Conservation (phyloP, 176 grass and related monocot genomes). For the Urochloa ruziziensis region DNA sequence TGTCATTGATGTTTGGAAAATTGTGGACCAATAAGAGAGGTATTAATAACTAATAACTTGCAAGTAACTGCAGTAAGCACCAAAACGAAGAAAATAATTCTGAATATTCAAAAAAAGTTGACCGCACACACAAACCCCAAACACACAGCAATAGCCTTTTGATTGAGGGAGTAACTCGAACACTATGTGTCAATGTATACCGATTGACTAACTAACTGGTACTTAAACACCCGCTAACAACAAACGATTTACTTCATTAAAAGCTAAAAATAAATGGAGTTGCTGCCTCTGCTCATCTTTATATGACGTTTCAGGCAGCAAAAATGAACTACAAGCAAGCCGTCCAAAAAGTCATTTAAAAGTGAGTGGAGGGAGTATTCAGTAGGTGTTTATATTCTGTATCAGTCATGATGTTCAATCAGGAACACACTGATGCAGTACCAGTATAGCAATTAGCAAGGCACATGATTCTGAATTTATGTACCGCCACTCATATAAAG, state of each 20-base stretch:
- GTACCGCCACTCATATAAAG: not conserved
- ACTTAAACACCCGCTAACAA: not conserved
- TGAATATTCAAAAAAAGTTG: not conserved
- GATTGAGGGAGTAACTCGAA: not conserved
- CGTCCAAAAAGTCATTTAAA: too few species aligned
- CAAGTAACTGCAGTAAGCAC: not conserved
- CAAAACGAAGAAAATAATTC: not conserved
- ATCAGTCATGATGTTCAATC: not conserved
- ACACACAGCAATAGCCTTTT: not conserved
- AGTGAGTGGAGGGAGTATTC: not conserved
- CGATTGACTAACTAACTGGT: not conserved
- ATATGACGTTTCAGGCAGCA: too few species aligned
- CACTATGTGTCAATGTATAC: not conserved
- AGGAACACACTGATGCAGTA: not conserved
- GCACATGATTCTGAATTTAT: conserved; percentile 10
- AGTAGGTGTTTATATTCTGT: not conserved
- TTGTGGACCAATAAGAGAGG: conserved; percentile 8
- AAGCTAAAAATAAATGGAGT: too few species aligned
- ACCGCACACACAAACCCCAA: not conserved
- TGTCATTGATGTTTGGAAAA: not conserved
- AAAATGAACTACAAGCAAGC: too few species aligned
- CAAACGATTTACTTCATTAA: not conserved
- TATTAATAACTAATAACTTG: not conserved
- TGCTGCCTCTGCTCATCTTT: too few species aligned
- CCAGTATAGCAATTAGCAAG: not conserved